Evolutionary conservation across 345 rosid species (phyloP).

Genomic region (Barbarea vulgaris): DNA sequence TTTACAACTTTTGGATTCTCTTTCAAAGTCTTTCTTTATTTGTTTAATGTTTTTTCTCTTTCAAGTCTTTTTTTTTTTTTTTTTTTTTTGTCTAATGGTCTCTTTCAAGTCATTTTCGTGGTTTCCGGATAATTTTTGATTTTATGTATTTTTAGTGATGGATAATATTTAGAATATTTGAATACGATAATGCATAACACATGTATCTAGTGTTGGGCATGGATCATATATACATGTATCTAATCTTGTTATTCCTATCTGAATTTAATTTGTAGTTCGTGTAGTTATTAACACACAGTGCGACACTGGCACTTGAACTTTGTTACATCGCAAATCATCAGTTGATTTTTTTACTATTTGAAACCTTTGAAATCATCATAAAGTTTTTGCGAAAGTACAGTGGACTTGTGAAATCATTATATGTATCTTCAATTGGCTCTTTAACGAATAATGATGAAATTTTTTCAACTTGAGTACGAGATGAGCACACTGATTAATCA

Average conservation of each 20-base stretch:
- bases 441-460: not conserved
- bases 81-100: not conserved
- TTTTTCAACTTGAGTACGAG: not conserved
- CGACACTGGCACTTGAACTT: not conserved
- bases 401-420: not conserved
- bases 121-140: conserved; percentile 1
- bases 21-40: conserved; percentile 11
- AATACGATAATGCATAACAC: not conserved
- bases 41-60: not conserved
- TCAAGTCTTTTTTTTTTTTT: not conserved
- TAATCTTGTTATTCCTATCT: not conserved
- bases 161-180: not conserved
- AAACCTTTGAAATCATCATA: not conserved
- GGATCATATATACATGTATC: not conserved
- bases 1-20: conserved; percentile 14
- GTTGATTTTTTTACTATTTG: too few relatives aligned
- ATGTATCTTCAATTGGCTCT: not conserved
- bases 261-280: too few relatives aligned
- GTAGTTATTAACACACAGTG: not conserved
- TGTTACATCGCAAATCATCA: not conserved
- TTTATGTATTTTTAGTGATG: not conserved
- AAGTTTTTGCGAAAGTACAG: too few relatives aligned
- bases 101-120: conserved; percentile 15
- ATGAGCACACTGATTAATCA: not conserved
- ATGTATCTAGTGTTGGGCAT: not conserved